phyloP scores from a whole-genome alignment of 371 early-diverging fungal species.

The Mortierella sp. region DNA sequence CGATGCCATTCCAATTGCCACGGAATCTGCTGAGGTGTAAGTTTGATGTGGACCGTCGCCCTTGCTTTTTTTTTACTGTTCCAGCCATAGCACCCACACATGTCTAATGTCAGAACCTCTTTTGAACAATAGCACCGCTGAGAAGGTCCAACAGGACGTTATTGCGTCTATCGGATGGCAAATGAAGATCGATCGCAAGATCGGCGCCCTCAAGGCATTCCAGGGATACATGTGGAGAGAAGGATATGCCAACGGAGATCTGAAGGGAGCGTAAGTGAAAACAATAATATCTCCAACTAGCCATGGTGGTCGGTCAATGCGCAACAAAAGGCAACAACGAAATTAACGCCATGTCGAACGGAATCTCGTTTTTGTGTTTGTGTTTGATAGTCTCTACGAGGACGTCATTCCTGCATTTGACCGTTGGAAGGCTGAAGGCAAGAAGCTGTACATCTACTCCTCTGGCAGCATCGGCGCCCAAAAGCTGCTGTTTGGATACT shows the following conservation, averaged over 20 bases:
- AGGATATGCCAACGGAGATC: conserved; percentile 83
- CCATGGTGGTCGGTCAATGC: not conserved
- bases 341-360: not conserved
- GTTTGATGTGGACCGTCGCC: not conserved
- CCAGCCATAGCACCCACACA: not conserved
- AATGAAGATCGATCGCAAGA: conserved; percentile 89
- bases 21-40: conserved; percentile 61
- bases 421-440: conserved; percentile 71
- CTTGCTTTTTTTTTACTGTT: not conserved
- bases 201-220: conserved; percentile 89
- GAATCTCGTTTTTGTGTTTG: not conserved
- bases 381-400: conserved; percentile 73
- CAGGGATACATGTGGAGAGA: conserved; percentile 96
- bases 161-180: conserved; percentile 83
- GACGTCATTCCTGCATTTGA: conserved; percentile 88
- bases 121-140: conserved; percentile 53
- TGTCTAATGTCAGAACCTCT: not conserved
- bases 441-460: conserved; percentile 91
- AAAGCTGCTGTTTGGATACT: conserved; percentile 88
- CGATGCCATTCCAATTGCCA: conserved; percentile 64
- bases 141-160: conserved; percentile 71
- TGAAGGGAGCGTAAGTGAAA: conserved; percentile 80
- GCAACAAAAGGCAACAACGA: not conserved
- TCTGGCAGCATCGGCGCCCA: conserved; percentile 95
- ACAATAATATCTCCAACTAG: not conserved